These are phyloP conservation scores for Gelatoporia subvermispora DNA, from an alignment of 768 basidiomycete genomes.

Conservation along the genomic window DNA sequence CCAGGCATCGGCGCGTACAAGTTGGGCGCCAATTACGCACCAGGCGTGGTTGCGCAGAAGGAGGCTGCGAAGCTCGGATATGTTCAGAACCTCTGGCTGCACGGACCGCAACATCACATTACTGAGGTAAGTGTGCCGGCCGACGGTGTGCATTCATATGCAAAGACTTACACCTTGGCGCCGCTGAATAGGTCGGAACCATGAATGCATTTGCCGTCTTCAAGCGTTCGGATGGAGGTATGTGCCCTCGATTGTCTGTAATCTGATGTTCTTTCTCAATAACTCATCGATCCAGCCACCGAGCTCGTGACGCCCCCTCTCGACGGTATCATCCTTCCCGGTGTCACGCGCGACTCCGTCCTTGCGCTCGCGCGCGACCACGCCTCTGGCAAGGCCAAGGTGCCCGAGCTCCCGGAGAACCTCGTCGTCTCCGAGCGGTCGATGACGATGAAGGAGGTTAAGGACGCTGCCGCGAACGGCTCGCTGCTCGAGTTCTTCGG, in stretches of 20 bases:
- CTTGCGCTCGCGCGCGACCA: constrained; percentile 53
- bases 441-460: constrained; percentile 74
- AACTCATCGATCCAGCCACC: constrained; percentile 27
- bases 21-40: constrained; percentile 85
- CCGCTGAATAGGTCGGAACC: constrained; percentile 59
- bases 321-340: constrained; percentile 63
- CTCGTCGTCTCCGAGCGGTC: constrained; percentile 62
- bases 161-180: neutral
- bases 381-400: constrained; percentile 35
- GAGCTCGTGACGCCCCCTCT: constrained; percentile 66
- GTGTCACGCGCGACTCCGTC: constrained; percentile 59
- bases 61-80: constrained; percentile 74
- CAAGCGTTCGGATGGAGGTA: constrained; percentile 62
- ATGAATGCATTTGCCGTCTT: constrained; percentile 92
- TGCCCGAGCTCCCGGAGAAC: constrained; percentile 50
- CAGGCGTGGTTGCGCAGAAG: constrained; percentile 81
- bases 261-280: neutral
- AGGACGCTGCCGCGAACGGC: constrained; percentile 39
- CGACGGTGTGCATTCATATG: neutral
- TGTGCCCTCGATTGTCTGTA: constrained; percentile 11
- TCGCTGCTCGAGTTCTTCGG: constrained; percentile 47
- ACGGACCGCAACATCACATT: constrained; percentile 53
- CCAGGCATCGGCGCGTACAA: constrained; percentile 84
- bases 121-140: constrained; percentile 35
- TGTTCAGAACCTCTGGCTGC: constrained; percentile 85